Conservation (phyloP, 2,329 filamentous ascomycete genomes). For the Paracorniculantispora psalliotae region DNA sequence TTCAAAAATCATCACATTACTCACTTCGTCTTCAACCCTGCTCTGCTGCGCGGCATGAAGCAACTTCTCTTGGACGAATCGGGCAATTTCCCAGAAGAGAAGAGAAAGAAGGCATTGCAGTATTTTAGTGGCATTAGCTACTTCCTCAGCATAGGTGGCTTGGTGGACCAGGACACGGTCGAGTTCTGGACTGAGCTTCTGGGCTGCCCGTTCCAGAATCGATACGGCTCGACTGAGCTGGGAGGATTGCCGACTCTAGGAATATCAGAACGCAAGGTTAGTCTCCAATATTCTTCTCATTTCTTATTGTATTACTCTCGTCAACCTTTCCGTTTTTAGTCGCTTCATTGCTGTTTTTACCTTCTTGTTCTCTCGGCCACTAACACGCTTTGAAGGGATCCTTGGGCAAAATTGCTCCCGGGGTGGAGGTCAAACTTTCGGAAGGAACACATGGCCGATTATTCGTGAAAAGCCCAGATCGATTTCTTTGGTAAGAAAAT, state of each 20-base stretch:
- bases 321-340: too few species aligned
- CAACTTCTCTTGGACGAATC: constrained; percentile 11
- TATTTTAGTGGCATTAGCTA: background rate
- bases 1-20: constrained; percentile 15
- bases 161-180: constrained; percentile 6
- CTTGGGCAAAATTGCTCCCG: constrained; percentile 4
- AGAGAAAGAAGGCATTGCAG: background rate
- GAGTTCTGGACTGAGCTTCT: constrained; percentile 17
- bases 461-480: constrained; percentile 15
- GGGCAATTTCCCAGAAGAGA: background rate
- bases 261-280: background rate
- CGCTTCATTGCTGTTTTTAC: too few species aligned
- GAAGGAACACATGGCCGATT: constrained; percentile 20
- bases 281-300: background rate
- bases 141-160: constrained; percentile 2
- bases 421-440: constrained; percentile 14
- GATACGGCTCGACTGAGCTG: constrained; percentile 15
- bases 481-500: background rate
- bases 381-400: background rate
- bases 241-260: constrained; percentile 3
- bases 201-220: constrained; percentile 14
- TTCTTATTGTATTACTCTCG: background rate
- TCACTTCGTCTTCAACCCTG: constrained; percentile 14
- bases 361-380: background rate
- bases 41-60: constrained; percentile 16